These are phyloP conservation scores for Fusarium xyrophilum DNA, from an alignment of 2,329 filamentous ascomycete genomes.

Conservation along the genomic window DNA sequence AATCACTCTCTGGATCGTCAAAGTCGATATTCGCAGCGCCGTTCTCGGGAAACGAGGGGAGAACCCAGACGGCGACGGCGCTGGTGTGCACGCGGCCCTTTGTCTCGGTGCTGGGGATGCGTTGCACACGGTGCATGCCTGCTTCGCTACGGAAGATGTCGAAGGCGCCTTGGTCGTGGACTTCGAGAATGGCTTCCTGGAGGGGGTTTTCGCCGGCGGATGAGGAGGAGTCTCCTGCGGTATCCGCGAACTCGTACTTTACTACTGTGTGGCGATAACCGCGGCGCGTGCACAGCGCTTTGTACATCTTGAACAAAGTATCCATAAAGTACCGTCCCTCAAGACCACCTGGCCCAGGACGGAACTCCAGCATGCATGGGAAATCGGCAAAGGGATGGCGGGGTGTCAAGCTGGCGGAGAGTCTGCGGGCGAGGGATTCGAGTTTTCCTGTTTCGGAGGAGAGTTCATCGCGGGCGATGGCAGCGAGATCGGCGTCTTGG, in stretches of 20 bases:
- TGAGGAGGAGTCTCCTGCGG: conserved; percentile 59
- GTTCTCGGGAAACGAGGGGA: conserved; percentile 77
- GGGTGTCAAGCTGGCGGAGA: conserved; percentile 82
- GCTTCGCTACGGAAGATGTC: conserved; percentile 84
- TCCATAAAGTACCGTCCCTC: conserved; percentile 92
- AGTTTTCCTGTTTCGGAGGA: conserved; percentile 68
- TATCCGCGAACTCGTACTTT: conserved; percentile 81
- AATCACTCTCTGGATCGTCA: conserved; percentile 87
- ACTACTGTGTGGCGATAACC: conserved; percentile 72
- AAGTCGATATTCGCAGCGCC: conserved; percentile 63
- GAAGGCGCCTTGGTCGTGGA: conserved; percentile 80
- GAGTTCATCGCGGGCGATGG: conserved; percentile 83
- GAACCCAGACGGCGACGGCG: conserved; percentile 88
- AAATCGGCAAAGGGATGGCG: conserved; percentile 88
- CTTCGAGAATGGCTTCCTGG: conserved; percentile 86
- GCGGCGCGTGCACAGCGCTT: conserved; percentile 72
- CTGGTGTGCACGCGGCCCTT: conserved; percentile 94
- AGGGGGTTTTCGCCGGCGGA: conserved; percentile 71
- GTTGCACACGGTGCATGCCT: conserved; percentile 93
- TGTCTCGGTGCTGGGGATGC: conserved; percentile 88
- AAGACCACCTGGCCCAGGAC: conserved; percentile 88
- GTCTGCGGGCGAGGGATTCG: conserved; percentile 65
- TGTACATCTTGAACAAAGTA: conserved; percentile 90
- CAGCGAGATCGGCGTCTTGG: conserved; percentile 72
- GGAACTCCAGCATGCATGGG: conserved; percentile 89